Evolutionary conservation across 306 rosid genomes (phyloP), one percentile per base, ranked within the genome.

Genomic region (Gleditsia sinensis): DNA sequence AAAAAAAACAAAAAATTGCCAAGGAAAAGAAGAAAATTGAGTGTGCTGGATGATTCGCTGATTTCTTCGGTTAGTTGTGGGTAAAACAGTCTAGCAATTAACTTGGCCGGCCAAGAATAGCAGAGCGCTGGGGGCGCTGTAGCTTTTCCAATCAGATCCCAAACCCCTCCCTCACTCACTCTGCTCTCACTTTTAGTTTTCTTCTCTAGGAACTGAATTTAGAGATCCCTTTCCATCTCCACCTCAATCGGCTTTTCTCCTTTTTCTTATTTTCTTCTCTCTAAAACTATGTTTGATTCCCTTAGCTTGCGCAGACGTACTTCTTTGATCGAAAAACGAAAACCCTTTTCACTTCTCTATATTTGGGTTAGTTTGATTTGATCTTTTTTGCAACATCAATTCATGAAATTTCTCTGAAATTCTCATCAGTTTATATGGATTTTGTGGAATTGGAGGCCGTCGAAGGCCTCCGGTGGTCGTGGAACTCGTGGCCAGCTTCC

Each of bases 381-480:
- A 55, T 55, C 36, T 3, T 7, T 7, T 12, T 16, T 8, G 10
- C 17, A 48, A 48, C 57, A 0, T 12, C 28, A 43, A 14, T 49
- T 66, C 49, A 57, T 51, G 80, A 42, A 72, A 72, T 61, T 25
- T 20, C 28, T 27, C 58, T 61, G 37, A 36, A 43, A 13, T 34
- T 4, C 51, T 11, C 69, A 1, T 24, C 46, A 7, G 1, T 46
- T 40, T 51, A 9, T 7, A 93, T 93, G 98, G 96, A 93, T 84
- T 82, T 93, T 74, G 77, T 86, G 2, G 98, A 91, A 69, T 72
- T 93, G 83, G 98, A 93, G 78, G 91, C 91, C 19, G 92, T 86
- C 67, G 98, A 93, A 82, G 98, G 98, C 58, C 94, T 93, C 55
- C 88, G 98, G 0, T 93, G 98, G 98, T 75, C 97, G 2, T 93